phyloP scores from a whole-genome alignment of 257 asterid species.

The Rhazya stricta region DNA sequence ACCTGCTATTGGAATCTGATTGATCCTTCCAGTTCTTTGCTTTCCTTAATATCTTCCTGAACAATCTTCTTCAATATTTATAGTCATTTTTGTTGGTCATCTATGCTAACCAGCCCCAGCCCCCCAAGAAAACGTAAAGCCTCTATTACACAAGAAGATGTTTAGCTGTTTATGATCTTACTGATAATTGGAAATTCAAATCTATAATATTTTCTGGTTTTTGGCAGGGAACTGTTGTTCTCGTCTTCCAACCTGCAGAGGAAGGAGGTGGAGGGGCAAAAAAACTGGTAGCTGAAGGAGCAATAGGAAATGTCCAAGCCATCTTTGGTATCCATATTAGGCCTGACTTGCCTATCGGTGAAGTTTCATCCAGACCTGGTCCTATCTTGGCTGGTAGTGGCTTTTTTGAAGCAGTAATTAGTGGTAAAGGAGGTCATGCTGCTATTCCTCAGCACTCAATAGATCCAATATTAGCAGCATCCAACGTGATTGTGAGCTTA shows the following conservation, averaged over 20 bases:
- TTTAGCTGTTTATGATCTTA: not conserved
- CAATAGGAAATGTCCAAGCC: constrained; percentile 67
- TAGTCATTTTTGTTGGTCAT: not conserved
- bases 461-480: constrained; percentile 88
- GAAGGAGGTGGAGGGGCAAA: constrained; percentile 97
- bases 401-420: constrained; percentile 79
- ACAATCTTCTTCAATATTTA: not conserved
- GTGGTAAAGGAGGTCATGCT: constrained; percentile 95
- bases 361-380: constrained; percentile 57
- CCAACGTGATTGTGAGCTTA: constrained; percentile 74
- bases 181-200: constrained; percentile 4
- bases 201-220: constrained; percentile 3
- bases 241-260: constrained; percentile 96
- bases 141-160: not conserved
- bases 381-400: constrained; percentile 82
- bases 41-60: not conserved
- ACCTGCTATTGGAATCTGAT: not conserved
- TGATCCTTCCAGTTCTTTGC: not conserved
- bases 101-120: not conserved
- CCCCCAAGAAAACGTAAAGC: not conserved
- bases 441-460: constrained; percentile 91
- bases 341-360: constrained; percentile 43
- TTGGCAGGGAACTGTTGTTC: constrained; percentile 80
- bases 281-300: constrained; percentile 77
- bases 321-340: constrained; percentile 65